Conservation (phyloP, 2,329 filamentous ascomycete genomes). For the Colletotrichum salicis region DNA sequence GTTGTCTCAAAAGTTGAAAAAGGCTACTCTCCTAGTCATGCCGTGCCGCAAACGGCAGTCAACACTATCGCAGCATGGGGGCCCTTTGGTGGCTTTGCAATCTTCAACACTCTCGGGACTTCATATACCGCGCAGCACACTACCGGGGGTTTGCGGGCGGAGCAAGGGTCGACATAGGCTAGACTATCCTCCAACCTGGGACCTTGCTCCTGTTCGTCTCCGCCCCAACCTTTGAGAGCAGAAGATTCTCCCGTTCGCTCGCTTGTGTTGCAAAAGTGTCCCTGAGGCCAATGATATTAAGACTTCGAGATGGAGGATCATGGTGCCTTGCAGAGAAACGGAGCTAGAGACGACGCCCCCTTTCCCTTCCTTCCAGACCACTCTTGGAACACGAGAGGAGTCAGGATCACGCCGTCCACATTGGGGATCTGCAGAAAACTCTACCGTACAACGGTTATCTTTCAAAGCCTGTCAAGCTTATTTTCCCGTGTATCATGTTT, state of each 20-base stretch:
- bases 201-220: conserved; percentile 20
- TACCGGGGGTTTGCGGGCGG: not conserved
- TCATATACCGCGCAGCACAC: not conserved
- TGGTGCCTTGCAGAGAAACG: not conserved
- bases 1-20: conserved; percentile 3
- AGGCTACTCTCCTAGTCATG: not conserved
- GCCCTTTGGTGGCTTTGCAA: not conserved
- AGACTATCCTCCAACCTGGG: conserved; percentile 9
- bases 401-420: conserved; percentile 22
- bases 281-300: conserved; percentile 8
- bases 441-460: conserved; percentile 5
- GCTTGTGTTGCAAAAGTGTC: not conserved
- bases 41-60: conserved; percentile 26
- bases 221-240: conserved; percentile 3
- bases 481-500: conserved; percentile 21
- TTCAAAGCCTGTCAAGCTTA: conserved; percentile 22
- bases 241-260: conserved; percentile 8
- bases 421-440: conserved; percentile 13
- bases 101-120: not conserved
- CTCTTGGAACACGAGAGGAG: conserved; percentile 25
- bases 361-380: not conserved
- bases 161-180: conserved; percentile 13
- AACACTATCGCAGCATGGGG: conserved; percentile 12
- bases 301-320: not conserved
- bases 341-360: not conserved